A percentile compares a stretch with the other conserved stretches of the same genome.
Evolutionary conservation across 1,284 basidiomycete genomes (phyloP).

Genomic region (Ganoderma boninense): DNA sequence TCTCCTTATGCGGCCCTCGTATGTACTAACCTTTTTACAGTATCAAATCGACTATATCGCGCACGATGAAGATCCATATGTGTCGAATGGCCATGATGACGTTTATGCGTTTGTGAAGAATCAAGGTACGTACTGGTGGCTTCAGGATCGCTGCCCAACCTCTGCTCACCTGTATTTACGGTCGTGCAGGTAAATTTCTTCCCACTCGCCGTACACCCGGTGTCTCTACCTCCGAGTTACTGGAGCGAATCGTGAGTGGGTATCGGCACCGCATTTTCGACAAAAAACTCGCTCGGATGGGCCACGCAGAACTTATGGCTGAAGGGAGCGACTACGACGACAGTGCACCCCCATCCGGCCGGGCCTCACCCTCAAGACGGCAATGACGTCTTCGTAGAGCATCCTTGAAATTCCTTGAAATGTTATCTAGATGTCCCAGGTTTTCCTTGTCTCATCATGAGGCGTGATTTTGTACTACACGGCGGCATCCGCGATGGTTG

Average conservation of each 20-base stretch:
- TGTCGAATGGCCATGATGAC: slow-evolving; percentile 78
- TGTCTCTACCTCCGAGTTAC: slow-evolving; percentile 92
- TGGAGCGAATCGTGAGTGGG: slow-evolving; percentile 88
- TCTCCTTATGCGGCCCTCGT: background rate
- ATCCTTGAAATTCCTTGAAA: no score
- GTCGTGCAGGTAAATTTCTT: slow-evolving; percentile 83
- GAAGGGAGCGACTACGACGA: slow-evolving; percentile 48
- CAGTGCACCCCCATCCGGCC: slow-evolving; percentile 32
- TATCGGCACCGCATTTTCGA: slow-evolving; percentile 89
- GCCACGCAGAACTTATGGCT: slow-evolving; percentile 70
- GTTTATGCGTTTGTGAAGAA: slow-evolving; percentile 88
- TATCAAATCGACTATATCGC: slow-evolving; percentile 83
- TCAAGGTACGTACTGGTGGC: slow-evolving; percentile 60
- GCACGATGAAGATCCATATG: slow-evolving; percentile 92
- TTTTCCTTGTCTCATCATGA: background rate
- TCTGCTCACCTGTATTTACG: background rate
- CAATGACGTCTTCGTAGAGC: background rate
- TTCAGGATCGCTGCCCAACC: background rate
- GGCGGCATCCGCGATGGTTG: background rate
- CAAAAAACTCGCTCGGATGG: slow-evolving; percentile 89
- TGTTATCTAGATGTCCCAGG: background rate
- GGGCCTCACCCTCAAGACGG: slow-evolving; percentile 25
- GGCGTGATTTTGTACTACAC: background rate
- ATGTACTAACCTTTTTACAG: slow-evolving; percentile 23
- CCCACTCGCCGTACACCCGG: slow-evolving; percentile 96